Conservation (phyloP, 169 alveolate genomes). For the Plasmodium gallinaceum region DNA sequence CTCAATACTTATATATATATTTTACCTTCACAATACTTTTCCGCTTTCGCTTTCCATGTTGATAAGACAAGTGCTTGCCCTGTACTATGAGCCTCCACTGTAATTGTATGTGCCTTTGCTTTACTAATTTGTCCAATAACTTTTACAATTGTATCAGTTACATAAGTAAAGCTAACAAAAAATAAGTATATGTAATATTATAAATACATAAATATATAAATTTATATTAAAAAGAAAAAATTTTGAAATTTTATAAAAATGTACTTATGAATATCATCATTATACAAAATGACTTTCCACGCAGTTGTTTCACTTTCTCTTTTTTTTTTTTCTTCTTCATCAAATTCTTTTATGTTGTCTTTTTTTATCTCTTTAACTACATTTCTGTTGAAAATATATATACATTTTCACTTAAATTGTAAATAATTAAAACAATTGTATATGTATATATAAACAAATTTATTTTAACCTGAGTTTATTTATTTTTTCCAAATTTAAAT, state of each 20-base stretch:
- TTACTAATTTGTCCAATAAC: conserved; percentile 84
- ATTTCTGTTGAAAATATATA: conserved; percentile 22
- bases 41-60: conserved; percentile 88
- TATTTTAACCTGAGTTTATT: conserved; percentile 55
- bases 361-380: conserved; percentile 64
- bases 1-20: background rate
- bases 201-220: background rate
- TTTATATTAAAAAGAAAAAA: background rate
- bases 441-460: background rate
- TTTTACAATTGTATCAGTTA: conserved; percentile 84
- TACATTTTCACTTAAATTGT: background rate
- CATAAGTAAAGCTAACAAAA: conserved; percentile 83
- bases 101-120: conserved; percentile 88
- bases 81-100: conserved; percentile 88
- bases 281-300: conserved; percentile 89
- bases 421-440: background rate
- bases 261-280: conserved; percentile 91
- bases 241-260: conserved; percentile 9
- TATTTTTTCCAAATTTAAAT: conserved; percentile 55
- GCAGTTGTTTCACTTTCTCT: conserved; percentile 81
- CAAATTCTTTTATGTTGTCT: conserved; percentile 58
- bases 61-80: conserved; percentile 86
- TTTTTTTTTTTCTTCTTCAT: conserved; percentile 77
- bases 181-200: background rate
- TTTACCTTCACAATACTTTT: conserved; percentile 79